Evolutionary conservation across 2,329 filamentous ascomycete genomes (phyloP).

Genomic region (Aplosporella prunicola): DNA sequence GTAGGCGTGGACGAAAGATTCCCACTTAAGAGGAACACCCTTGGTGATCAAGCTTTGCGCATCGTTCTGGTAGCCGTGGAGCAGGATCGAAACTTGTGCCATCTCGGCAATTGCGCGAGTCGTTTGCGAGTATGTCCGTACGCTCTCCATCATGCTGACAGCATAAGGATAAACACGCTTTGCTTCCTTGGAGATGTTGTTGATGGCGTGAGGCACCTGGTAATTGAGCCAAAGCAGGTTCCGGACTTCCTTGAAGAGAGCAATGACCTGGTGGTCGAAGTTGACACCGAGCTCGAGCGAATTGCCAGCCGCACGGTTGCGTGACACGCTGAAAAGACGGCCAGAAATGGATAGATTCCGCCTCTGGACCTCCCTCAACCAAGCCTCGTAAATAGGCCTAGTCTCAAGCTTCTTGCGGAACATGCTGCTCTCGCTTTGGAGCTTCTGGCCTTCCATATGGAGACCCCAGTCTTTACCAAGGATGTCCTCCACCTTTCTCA

Average conservation of each 20-base stretch:
- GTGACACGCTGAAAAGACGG: constrained; percentile 79
- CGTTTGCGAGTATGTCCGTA: constrained; percentile 86
- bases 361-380: constrained; percentile 81
- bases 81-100: constrained; percentile 75
- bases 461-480: constrained; percentile 90
- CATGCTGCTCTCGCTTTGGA: constrained; percentile 81
- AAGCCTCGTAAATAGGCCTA: constrained; percentile 86
- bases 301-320: constrained; percentile 84
- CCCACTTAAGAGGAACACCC: constrained; percentile 87
- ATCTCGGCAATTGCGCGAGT: constrained; percentile 75
- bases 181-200: constrained; percentile 95
- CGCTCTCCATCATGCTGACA: constrained; percentile 96
- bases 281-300: constrained; percentile 84
- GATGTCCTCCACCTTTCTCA: constrained; percentile 98
- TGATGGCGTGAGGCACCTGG: constrained; percentile 86
- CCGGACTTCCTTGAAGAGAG: constrained; percentile 95
- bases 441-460: constrained; percentile 88
- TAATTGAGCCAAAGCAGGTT: constrained; percentile 94
- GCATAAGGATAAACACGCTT: constrained; percentile 97
- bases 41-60: constrained; percentile 75
- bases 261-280: constrained; percentile 95
- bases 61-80: constrained; percentile 87
- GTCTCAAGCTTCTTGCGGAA: constrained; percentile 97
- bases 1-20: constrained; percentile 95
- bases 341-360: constrained; percentile 88